Conservation (phyloP, 208 protist genomes). For the Acanthamoeba royreba region DNA sequence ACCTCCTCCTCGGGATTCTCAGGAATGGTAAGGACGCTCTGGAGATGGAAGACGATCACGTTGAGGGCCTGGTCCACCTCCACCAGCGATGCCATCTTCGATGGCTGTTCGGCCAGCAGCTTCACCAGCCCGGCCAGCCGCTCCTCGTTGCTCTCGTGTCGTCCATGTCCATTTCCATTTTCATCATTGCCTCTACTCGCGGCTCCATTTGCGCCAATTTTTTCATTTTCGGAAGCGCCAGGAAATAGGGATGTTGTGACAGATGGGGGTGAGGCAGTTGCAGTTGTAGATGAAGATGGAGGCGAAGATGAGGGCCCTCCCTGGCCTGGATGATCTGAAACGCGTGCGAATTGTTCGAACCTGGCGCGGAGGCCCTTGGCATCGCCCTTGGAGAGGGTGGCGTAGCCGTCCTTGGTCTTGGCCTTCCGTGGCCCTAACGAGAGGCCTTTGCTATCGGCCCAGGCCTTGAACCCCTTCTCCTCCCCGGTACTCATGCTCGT, state of each 20-base stretch:
- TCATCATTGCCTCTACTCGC: no score
- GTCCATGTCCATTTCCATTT: not conserved
- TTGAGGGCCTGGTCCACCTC: constrained; percentile 1
- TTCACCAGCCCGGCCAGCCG: not conserved
- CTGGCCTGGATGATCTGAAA: not conserved
- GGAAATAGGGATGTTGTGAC: no score
- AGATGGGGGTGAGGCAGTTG: not conserved
- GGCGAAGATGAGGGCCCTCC: not conserved
- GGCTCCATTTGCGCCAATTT: no score
- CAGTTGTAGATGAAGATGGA: not conserved
- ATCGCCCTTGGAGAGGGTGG: not conserved
- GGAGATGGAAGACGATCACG: not conserved
- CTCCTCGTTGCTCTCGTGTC: not conserved
- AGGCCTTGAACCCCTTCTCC: no score
- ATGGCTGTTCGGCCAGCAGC: not conserved
- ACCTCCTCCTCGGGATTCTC: not conserved
- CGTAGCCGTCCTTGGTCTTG: not conserved
- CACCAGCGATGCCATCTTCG: not conserved
- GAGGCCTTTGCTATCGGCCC: no score
- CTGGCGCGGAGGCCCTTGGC: not conserved
- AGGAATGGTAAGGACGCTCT: not conserved
- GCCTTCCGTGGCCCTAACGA: not conserved
- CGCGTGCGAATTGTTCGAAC: not conserved
- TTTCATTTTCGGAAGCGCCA: no score
- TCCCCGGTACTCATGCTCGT: no score